Evolutionary conservation across 495 filamentous ascomycete species (phyloP).

Genomic region (Hypoxylon intermedium): DNA sequence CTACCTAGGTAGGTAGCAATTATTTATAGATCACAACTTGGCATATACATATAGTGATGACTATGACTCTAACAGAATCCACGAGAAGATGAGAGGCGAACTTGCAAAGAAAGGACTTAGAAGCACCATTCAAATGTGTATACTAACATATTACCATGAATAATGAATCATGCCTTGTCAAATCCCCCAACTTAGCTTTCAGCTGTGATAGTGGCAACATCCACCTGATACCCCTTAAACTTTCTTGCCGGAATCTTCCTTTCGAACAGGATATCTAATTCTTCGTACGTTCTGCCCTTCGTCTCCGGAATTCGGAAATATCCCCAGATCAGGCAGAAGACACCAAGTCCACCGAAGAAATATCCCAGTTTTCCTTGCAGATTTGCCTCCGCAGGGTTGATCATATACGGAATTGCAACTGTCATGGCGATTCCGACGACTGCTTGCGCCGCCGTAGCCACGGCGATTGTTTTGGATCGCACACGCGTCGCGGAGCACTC

Average conservation of each 20-base stretch:
- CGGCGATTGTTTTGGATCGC: slow-evolving; percentile 66
- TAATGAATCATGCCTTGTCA: too few species aligned
- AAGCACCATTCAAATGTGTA: too few species aligned
- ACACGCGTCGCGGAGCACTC: slow-evolving; percentile 65
- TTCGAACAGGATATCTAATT: slow-evolving; percentile 61
- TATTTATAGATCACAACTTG: too few species aligned
- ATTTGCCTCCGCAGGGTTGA: slow-evolving; percentile 69
- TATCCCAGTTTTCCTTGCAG: slow-evolving; percentile 72
- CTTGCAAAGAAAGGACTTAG: too few species aligned
- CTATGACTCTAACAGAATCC: too few species aligned
- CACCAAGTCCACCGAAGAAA: slow-evolving; percentile 66
- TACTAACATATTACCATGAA: too few species aligned
- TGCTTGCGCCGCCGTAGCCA: slow-evolving; percentile 67
- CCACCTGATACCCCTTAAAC: slow-evolving; percentile 49
- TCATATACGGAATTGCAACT: slow-evolving; percentile 70
- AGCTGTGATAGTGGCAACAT: slow-evolving; percentile 16
- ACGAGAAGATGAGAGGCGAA: too few species aligned
- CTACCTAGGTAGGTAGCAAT: too few species aligned
- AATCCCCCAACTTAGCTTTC: slow-evolving; percentile 24
- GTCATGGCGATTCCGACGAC: slow-evolving; percentile 66
- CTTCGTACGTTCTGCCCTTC: slow-evolving; percentile 65
- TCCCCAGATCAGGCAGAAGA: slow-evolving; percentile 51
- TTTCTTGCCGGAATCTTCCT: slow-evolving; percentile 62
- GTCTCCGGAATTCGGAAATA: slow-evolving; percentile 69
- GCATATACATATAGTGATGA: too few species aligned